phyloP scores from a whole-genome alignment of 129 eudicot species.

The Heracleum sosnowskyi region DNA sequence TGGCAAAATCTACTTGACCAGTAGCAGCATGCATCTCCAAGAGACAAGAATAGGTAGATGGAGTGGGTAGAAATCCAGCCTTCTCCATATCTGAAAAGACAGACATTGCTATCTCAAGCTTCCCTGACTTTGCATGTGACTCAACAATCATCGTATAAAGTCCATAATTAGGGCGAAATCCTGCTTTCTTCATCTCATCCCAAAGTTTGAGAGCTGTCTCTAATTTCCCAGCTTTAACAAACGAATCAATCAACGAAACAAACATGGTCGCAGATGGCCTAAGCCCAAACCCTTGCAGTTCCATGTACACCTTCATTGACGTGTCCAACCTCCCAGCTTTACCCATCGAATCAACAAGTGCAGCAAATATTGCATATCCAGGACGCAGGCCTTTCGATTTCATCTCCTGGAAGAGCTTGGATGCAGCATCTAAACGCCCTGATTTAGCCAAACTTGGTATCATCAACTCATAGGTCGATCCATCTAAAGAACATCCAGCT shows the following conservation, averaged over 20 bases:
- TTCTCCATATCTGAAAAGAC: slow-evolving; percentile 79
- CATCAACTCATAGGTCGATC: slow-evolving; percentile 79
- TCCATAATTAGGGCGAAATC: slow-evolving; percentile 85
- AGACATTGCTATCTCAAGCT: slow-evolving; percentile 92
- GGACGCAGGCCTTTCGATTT: slow-evolving; percentile 55
- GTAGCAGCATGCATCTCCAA: slow-evolving; percentile 93
- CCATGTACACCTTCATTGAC: slow-evolving; percentile 84
- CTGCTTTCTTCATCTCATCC: slow-evolving; percentile 90
- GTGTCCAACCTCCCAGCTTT: slow-evolving; percentile 95
- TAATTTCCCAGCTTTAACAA: slow-evolving; percentile 83
- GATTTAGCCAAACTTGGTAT: slow-evolving; percentile 80
- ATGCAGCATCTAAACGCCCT: slow-evolving; percentile 90
- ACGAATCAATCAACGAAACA: slow-evolving; percentile 84
- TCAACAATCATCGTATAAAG: slow-evolving; percentile 85
- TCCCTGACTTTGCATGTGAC: slow-evolving; percentile 93
- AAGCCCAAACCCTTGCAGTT: slow-evolving; percentile 85
- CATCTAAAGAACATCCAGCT: slow-evolving; percentile 68
- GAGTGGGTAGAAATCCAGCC: slow-evolving; percentile 92
- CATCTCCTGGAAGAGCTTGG: slow-evolving; percentile 89
- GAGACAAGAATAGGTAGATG: slow-evolving; percentile 85
- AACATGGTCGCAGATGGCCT: slow-evolving; percentile 87
- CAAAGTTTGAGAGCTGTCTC: slow-evolving; percentile 75
- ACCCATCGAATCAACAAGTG: slow-evolving; percentile 89
- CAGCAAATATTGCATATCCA: slow-evolving; percentile 49
- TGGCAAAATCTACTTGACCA: slow-evolving; percentile 86